These are phyloP conservation scores for Teunomyces panamensis DNA, from an alignment of 805 yeast species.

Conservation along the genomic window DNA sequence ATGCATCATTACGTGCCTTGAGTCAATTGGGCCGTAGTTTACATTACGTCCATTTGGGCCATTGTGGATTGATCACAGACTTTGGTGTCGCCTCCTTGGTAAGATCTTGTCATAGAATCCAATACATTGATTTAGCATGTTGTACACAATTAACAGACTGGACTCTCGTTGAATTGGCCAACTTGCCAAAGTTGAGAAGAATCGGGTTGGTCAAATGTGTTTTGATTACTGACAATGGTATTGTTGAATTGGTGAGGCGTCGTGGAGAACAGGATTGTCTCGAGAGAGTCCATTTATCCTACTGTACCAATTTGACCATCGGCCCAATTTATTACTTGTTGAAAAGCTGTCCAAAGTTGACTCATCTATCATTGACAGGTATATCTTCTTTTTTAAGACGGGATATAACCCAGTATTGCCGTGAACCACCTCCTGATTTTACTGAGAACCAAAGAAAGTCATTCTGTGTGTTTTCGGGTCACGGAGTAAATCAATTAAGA, in stretches of 20 bases:
- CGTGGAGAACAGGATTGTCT: slow-evolving; percentile 75
- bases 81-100: slow-evolving; percentile 76
- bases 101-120: slow-evolving; percentile 76
- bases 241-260: slow-evolving; percentile 61
- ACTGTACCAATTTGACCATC: slow-evolving; percentile 77
- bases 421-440: slow-evolving; percentile 91
- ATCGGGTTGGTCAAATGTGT: slow-evolving; percentile 92
- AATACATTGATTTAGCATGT: slow-evolving; percentile 93
- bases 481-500: slow-evolving; percentile 76
- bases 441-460: slow-evolving; percentile 78
- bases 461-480: slow-evolving; percentile 92
- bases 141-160: slow-evolving; percentile 85
- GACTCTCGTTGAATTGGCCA: slow-evolving; percentile 72
- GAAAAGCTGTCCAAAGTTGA: slow-evolving; percentile 77
- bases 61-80: slow-evolving; percentile 88
- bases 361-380: slow-evolving; percentile 91
- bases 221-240: slow-evolving; percentile 82
- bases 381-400: slow-evolving; percentile 83
- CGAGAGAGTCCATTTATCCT: slow-evolving; percentile 90
- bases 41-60: slow-evolving; percentile 91
- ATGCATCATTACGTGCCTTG: slow-evolving; percentile 68
- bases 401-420: slow-evolving; percentile 82
- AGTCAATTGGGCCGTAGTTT: slow-evolving; percentile 73
- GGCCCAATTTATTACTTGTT: slow-evolving; percentile 75
- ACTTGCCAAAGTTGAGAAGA: slow-evolving; percentile 76